Evolutionary conservation across 352 stramenopile species (phyloP), one percentile per base, ranked within the genome.

Genomic region (Phytopythium aichiense): DNA sequence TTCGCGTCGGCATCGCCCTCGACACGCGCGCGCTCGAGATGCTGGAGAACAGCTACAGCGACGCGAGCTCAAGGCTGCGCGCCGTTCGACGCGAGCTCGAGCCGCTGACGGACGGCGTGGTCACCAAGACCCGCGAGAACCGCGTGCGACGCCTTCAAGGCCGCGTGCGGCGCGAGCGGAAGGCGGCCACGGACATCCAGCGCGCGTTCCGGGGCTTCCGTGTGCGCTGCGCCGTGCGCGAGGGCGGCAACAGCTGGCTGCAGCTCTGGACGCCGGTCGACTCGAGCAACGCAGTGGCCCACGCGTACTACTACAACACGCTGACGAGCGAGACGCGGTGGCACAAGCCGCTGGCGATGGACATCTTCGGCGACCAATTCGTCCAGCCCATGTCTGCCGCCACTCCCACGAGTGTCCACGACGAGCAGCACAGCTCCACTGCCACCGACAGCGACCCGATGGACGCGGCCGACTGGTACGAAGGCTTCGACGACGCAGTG

Each of bases 171-270:
- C 65, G 70, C 2, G 72, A 94, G 54, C 72, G 83, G 7, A 63
- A 71, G 8, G 90, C 77, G 0, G 86, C 88, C 4, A 89, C 63
- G 4, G 67, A 50, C 25, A 94, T 98, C 51, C 92, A 98, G 56
- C 78, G 76, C 16, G 48, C 84, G 0, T 98, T 95, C 63, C 76
- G 84, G 4, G 82, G 81, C 4, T 95, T 88, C 58, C 83, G 87
- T 16, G 77, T 88, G 28, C 83, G 84, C 28, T 77, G 72, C 48
- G 88, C 88, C 18, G 65, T 91, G 2, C 66, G 70, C 30, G 76
- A 93, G 66, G 88, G 84, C 28, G 79, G 71, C 2, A 92, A 92
- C 52, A 91, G 85, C 64, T 96, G 88, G 88, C 69, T 94, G 50
- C 58, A 84, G 58, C 64, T 88, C 37, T 63, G 64, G 33, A 67